Evolutionary conservation across 202 grass and related monocot species (phyloP).

Genomic region (Cymbopogon flexuosus): DNA sequence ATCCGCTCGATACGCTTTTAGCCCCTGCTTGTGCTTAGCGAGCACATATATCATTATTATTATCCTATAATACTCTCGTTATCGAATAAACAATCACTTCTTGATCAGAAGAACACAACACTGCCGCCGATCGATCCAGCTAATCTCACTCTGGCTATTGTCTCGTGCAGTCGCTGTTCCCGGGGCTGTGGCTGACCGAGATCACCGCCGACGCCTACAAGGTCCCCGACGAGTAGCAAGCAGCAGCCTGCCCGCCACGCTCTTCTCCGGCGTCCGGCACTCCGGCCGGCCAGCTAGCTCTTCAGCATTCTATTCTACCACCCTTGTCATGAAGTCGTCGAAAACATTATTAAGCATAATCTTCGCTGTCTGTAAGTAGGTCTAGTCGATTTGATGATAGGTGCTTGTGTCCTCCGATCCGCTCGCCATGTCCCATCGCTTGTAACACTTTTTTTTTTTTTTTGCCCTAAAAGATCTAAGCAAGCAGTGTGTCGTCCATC

Average conservation of each 20-base stretch:
- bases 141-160: slow-evolving; percentile 35
- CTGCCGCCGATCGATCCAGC: slow-evolving; percentile 16
- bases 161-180: slow-evolving; percentile 74
- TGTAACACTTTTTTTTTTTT: slow-evolving; percentile 5
- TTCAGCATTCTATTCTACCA: background rate
- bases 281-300: background rate
- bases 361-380: slow-evolving; percentile 17
- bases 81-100: background rate
- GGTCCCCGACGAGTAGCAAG: slow-evolving; percentile 50
- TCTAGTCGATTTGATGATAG: slow-evolving; percentile 18
- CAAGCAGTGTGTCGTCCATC: background rate
- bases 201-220: slow-evolving; percentile 83
- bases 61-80: background rate
- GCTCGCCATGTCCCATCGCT: slow-evolving; percentile 9
- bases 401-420: background rate
- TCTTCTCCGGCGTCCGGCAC: slow-evolving; percentile 5
- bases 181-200: slow-evolving; percentile 80
- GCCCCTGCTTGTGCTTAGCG: background rate
- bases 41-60: background rate
- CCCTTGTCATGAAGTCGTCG: background rate
- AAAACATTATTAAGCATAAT: background rate
- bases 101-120: slow-evolving; percentile 4
- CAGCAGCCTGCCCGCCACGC: too few species aligned
- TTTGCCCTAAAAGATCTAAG: background rate
- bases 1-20: slow-evolving; percentile 36